These are phyloP conservation scores for Camptophora hylomeconis DNA, from an alignment of 2,329 filamentous ascomycete genomes.

Conservation along the genomic window DNA sequence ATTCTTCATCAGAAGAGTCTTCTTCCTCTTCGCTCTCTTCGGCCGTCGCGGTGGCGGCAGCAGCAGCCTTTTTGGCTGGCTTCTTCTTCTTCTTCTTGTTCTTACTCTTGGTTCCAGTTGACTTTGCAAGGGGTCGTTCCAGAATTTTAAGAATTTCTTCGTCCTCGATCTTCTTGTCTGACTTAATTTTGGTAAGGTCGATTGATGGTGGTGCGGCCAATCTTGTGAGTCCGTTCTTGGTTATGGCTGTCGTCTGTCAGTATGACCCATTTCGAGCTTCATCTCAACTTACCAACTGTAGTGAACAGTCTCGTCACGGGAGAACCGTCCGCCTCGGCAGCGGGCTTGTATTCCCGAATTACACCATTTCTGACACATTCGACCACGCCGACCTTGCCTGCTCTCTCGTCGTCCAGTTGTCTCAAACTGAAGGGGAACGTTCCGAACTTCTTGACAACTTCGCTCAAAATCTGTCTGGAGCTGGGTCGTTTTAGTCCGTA, in stretches of 20 bases:
- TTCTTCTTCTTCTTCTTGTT: slow-evolving; percentile 90
- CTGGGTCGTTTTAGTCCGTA: slow-evolving; percentile 90
- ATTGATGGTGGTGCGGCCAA: slow-evolving; percentile 62
- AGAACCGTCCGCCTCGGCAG: slow-evolving; percentile 80
- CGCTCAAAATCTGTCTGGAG: slow-evolving; percentile 81
- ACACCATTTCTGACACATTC: slow-evolving; percentile 91
- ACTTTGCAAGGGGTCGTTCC: slow-evolving; percentile 63
- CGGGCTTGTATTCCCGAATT: slow-evolving; percentile 89
- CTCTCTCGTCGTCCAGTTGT: slow-evolving; percentile 91
- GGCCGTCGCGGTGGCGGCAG: slow-evolving; percentile 24
- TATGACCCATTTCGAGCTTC: not conserved
- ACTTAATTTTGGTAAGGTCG: slow-evolving; percentile 73
- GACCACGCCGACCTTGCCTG: slow-evolving; percentile 88
- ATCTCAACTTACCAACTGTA: slow-evolving; percentile 64
- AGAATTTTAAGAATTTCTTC: slow-evolving; percentile 92
- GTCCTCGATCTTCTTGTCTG: slow-evolving; percentile 95
- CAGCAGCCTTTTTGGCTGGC: slow-evolving; percentile 32
- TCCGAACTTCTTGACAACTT: slow-evolving; percentile 94
- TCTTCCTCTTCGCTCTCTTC: slow-evolving; percentile 26
- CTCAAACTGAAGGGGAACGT: slow-evolving; percentile 95
- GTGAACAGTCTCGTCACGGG: slow-evolving; percentile 78
- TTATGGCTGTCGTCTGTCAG: slow-evolving; percentile 60
- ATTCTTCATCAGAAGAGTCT: slow-evolving; percentile 27
- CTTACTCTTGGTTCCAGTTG: slow-evolving; percentile 58
- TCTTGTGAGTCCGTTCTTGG: slow-evolving; percentile 90